A percentile compares a stretch with the other conserved stretches of the same genome.
These are phyloP conservation scores for Ophiostoma triangulosporum DNA, from an alignment of 2,329 filamentous ascomycete genomes.

Conservation along the genomic window DNA sequence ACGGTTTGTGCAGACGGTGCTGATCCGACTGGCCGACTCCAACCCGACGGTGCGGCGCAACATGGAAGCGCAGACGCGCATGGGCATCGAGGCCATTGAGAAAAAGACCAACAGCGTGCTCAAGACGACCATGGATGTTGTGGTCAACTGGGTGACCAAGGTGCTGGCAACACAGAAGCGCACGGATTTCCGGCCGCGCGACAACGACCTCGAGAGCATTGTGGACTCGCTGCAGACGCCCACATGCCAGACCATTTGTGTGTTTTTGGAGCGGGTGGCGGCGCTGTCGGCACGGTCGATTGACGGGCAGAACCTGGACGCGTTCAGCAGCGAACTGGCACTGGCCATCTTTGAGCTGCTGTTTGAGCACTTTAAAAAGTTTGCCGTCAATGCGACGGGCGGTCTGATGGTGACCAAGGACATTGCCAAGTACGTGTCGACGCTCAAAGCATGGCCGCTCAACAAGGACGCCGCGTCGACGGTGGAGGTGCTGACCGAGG, in stretches of 20 bases:
- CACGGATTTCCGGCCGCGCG: slow-evolving; percentile 77
- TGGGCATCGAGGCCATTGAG: slow-evolving; percentile 65
- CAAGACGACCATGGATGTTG: slow-evolving; percentile 48
- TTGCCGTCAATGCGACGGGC: slow-evolving; percentile 82
- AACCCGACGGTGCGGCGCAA: slow-evolving; percentile 83
- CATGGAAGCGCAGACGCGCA: slow-evolving; percentile 71
- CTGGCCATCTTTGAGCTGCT: slow-evolving; percentile 64
- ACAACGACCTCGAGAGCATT: slow-evolving; percentile 49
- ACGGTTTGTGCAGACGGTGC: slow-evolving; percentile 77
- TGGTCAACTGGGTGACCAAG: slow-evolving; percentile 61
- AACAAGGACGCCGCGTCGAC: slow-evolving; percentile 52
- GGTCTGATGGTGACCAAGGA: slow-evolving; percentile 94
- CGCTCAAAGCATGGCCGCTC: slow-evolving; percentile 71
- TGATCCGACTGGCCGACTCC: slow-evolving; percentile 76
- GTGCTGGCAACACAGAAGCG: slow-evolving; percentile 70
- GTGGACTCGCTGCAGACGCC: slow-evolving; percentile 72
- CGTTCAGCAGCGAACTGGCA: slow-evolving; percentile 74
- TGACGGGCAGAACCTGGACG: slow-evolving; percentile 69
- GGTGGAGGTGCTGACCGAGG: slow-evolving; percentile 80
- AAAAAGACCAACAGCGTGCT: slow-evolving; percentile 58
- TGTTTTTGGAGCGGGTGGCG: slow-evolving; percentile 61
- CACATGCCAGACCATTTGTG: slow-evolving; percentile 69
- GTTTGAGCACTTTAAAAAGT: slow-evolving; percentile 89
- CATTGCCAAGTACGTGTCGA: slow-evolving; percentile 80
- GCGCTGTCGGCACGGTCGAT: slow-evolving; percentile 52